Evolutionary conservation across 306 rosid species (phyloP), one percentile per base, ranked within the genome.

Genomic region (Notholithocarpus densiflorus): DNA sequence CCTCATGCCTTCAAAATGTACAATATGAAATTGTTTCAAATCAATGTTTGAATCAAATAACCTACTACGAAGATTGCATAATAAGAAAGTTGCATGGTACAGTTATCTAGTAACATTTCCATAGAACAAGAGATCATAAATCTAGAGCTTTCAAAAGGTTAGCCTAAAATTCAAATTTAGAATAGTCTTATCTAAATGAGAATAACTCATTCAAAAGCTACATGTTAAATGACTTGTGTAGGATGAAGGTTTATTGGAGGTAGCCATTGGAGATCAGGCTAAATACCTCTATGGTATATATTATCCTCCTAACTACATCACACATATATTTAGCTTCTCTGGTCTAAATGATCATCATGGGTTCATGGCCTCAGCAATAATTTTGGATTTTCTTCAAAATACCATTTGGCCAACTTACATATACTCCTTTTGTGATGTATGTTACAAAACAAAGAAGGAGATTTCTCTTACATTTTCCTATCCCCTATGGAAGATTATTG

Each of bases 1-100:
- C 75, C 86, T 90, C 91, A 91, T 84, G 69, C 92, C 98, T 95
- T 84, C 86, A 87, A 74, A 80, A 56, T 24, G 71, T 56, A 81
- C 64, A 76, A 32, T 56, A 31, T 48, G 40, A 13, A 79, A 55
- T 2, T 7, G 19, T 56, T 77, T 43, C 13, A 82, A 66, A 75
- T 56, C 80, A 29, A 34, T 23, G 32, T 17, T 37, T 21, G 55
- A 34, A 52, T 21, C 34, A 71, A 20, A 68, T 71, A 45, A 34
- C 65, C 4, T n/a, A 32, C 52, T 18, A 19, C 19, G 34, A 23
- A 66, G 17, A 66, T 8, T 66, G 52, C 19, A 11, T 4, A 20
- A 32, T 11, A 32, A 26, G 0, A 62, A 62, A 62, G 43, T 64
- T 64, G 70, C 40, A 31, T 3, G 20, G 5, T 64, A 6, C 4